phyloP scores from a whole-genome alignment of 2,329 filamentous ascomycete genomes.

The Cephalotrichum gorgonifer region DNA sequence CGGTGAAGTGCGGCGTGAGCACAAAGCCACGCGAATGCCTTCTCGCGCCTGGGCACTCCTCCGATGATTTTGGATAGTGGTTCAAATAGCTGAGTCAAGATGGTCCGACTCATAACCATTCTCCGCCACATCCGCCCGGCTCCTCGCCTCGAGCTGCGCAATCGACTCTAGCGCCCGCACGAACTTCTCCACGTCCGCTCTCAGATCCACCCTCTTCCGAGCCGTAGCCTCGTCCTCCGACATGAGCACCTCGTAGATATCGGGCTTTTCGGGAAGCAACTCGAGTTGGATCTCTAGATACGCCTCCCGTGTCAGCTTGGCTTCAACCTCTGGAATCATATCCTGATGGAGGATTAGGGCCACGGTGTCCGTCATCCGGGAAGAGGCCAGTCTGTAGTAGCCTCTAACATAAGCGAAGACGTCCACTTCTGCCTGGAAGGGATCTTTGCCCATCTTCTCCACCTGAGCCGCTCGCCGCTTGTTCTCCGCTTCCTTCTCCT shows the following conservation, averaged over 20 bases:
- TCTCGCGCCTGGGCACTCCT: no score
- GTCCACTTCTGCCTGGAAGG: conserved; percentile 47
- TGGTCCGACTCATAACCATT: background rate
- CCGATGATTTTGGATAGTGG: no score
- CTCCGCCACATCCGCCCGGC: background rate
- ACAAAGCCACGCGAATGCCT: background rate
- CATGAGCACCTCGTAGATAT: conserved; percentile 32
- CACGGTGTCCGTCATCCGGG: conserved; percentile 51
- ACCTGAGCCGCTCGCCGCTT: conserved; percentile 29
- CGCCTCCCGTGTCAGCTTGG: conserved; percentile 20
- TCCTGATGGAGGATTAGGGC: conserved; percentile 36
- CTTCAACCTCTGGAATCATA: conserved; percentile 33
- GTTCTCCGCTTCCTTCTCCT: conserved; percentile 34
- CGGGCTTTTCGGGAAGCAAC: conserved; percentile 18
- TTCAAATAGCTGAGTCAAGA: background rate
- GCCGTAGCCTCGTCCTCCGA: conserved; percentile 36
- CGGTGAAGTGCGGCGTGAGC: no score
- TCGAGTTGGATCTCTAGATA: conserved; percentile 35
- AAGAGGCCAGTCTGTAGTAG: conserved; percentile 59
- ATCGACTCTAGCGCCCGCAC: conserved; percentile 35
- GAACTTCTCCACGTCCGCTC: conserved; percentile 33
- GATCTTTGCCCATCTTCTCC: conserved; percentile 42
- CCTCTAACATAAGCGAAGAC: conserved; percentile 51
- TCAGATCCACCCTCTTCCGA: conserved; percentile 26
- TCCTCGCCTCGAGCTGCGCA: conserved; percentile 8